These are phyloP conservation scores for Atkinsonella hypoxylon DNA, from an alignment of 2,329 filamentous ascomycete genomes.

Conservation along the genomic window DNA sequence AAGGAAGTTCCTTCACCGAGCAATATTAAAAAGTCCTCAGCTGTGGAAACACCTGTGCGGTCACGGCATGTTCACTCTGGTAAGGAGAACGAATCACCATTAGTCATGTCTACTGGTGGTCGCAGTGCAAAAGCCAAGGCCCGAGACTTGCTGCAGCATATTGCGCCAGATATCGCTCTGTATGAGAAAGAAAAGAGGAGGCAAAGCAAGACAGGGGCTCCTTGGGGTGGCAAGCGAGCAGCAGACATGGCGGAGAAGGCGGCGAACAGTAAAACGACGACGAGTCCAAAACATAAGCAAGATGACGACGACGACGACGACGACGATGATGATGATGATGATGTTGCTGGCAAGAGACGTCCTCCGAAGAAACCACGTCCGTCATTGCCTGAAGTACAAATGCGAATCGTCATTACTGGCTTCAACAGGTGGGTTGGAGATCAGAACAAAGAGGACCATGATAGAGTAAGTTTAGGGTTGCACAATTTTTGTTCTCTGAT, in stretches of 20 bases:
- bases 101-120: constrained; percentile 52
- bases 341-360: constrained; percentile 34
- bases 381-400: constrained; percentile 48
- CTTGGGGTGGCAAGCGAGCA: constrained; percentile 53
- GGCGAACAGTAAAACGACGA: constrained; percentile 26
- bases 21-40: constrained; percentile 9
- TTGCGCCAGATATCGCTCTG: constrained; percentile 74
- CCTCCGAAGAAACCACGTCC: constrained; percentile 52
- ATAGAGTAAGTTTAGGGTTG: constrained; percentile 50
- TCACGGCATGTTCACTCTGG: constrained; percentile 38
- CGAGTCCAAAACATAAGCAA: constrained; percentile 32
- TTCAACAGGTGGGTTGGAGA: constrained; percentile 73
- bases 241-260: constrained; percentile 45
- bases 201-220: constrained; percentile 32
- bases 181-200: constrained; percentile 94
- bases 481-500: background rate
- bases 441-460: constrained; percentile 60
- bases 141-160: constrained; percentile 58
- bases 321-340: constrained; percentile 30
- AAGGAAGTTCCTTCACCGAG: constrained; percentile 21
- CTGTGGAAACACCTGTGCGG: constrained; percentile 27
- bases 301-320: constrained; percentile 27
- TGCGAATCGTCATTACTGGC: constrained; percentile 71
- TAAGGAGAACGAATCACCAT: constrained; percentile 79
- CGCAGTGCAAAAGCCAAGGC: constrained; percentile 85